Conservation (phyloP, 1,284 basidiomycete species). For the Cryptococcus deneoformans region DNA sequence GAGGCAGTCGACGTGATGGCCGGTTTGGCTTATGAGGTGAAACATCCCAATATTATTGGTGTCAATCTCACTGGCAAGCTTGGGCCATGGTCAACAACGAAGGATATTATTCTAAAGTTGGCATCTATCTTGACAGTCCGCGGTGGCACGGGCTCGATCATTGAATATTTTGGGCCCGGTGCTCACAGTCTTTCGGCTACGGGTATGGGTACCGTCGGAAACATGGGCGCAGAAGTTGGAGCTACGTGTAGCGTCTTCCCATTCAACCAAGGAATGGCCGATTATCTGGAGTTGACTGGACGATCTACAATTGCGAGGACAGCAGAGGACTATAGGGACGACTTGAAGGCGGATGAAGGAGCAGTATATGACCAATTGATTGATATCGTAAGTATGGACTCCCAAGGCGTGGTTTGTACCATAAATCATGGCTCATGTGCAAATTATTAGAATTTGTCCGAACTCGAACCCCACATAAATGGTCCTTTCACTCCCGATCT, state of each 20-base stretch:
- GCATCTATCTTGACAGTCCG: slow-evolving; percentile 93
- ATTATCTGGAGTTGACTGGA: slow-evolving; percentile 87
- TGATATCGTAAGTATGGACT: slow-evolving; percentile 57
- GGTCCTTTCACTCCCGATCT: slow-evolving; percentile 97
- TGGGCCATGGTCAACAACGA: slow-evolving; percentile 94
- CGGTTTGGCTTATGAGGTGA: slow-evolving; percentile 95
- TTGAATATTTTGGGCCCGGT: slow-evolving; percentile 98
- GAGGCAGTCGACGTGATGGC: slow-evolving; percentile 99
- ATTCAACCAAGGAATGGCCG: slow-evolving; percentile 84
- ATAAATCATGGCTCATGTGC: not conserved
- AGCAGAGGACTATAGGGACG: slow-evolving; percentile 82
- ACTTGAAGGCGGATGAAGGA: slow-evolving; percentile 78
- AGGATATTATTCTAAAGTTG: slow-evolving; percentile 93
- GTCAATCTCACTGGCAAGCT: slow-evolving; percentile 96
- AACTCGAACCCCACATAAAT: slow-evolving; percentile 98
- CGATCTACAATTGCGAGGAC: slow-evolving; percentile 82
- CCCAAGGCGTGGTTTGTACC: not conserved
- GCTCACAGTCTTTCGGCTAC: slow-evolving; percentile 90
- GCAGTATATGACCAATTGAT: slow-evolving; percentile 97
- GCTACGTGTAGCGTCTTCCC: slow-evolving; percentile 98
- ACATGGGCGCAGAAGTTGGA: slow-evolving; percentile 99
- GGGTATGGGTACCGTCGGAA: slow-evolving; percentile 89
- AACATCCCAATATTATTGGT: slow-evolving; percentile 98
- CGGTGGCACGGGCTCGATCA: slow-evolving; percentile 92
- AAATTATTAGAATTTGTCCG: slow-evolving; percentile 68